Percentiles rank a stretch among this genome's conserved stretches.
Conservation (phyloP, 768 basidiomycete genomes). For the Piloderma croceum region DNA sequence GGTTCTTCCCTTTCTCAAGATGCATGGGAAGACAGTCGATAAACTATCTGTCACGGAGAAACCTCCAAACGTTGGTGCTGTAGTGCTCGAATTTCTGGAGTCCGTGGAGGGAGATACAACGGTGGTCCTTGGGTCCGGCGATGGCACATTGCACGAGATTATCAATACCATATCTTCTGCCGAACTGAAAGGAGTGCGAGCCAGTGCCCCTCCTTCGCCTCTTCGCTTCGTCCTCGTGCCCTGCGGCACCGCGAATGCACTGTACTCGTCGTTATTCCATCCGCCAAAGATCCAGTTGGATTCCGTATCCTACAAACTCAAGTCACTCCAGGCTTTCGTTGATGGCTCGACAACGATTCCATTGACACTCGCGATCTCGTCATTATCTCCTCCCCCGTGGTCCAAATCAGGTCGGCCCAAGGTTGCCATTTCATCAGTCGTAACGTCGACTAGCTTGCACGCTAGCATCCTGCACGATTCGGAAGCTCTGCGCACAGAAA, state of each 20-base stretch:
- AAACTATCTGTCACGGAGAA: slow-evolving; percentile 43
- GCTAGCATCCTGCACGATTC: slow-evolving; percentile 81
- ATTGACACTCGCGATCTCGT: slow-evolving; percentile 52
- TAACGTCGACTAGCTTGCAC: slow-evolving; percentile 81
- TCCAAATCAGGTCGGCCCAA: slow-evolving; percentile 18
- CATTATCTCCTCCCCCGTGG: slow-evolving; percentile 30
- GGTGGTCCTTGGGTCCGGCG: slow-evolving; percentile 72
- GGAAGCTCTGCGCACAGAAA: slow-evolving; percentile 59
- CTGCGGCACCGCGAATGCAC: slow-evolving; percentile 89
- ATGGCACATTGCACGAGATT: slow-evolving; percentile 90
- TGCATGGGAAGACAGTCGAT: slow-evolving; percentile 35
- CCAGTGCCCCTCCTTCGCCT: slow-evolving; percentile 9
- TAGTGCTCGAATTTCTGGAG: slow-evolving; percentile 38
- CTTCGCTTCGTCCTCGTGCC: slow-evolving; percentile 48
- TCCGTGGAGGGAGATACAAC: slow-evolving; percentile 26
- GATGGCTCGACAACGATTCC: slow-evolving; percentile 30
- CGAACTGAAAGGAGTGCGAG: slow-evolving; percentile 15
- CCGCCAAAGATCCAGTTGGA: slow-evolving; percentile 25
- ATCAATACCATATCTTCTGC: slow-evolving; percentile 51
- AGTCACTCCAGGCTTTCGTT: slow-evolving; percentile 52
- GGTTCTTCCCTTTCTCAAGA: slow-evolving; percentile 58
- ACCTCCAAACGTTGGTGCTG: slow-evolving; percentile 48
- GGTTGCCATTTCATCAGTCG: slow-evolving; percentile 61
- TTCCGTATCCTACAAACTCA: slow-evolving; percentile 40
- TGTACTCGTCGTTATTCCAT: slow-evolving; percentile 75